Base-by-base conservation (phyloP, 1,284 basidiomycete genomes). In the Microbotryum lychnidis-dioicae region DNA sequence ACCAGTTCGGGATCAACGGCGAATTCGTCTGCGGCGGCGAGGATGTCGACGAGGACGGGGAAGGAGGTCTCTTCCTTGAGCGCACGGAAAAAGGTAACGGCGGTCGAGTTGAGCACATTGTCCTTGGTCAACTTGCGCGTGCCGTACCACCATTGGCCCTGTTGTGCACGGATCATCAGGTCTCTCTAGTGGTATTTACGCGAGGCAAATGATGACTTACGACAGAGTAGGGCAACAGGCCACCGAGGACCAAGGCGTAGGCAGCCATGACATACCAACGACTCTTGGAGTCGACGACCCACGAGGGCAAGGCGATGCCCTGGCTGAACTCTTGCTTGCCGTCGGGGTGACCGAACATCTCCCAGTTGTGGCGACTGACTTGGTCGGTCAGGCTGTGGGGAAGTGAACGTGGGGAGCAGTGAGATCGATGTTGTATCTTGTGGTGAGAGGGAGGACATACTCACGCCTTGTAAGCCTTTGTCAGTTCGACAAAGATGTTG, bases 91-190 rank as follows among this genome's bases (percentile, higher is more conserved):
- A 93, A 96, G 2, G 81, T 79, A 54, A 91, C 86, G 1, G 94
- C 94, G 0, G 91, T 91, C 50, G 79, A 80, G 54, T 87, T 85
- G 67, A 91, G 80, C 57, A 97, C 82, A 50, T 91, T 91, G 71
- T 98, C 96, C 75, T 97, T 96, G 33, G 96, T 98, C 74, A 84
- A 86, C 66, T 85, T 82, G 59, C 89, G 82, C 69, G 87, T 90
- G 20, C 91, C 90, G 74, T 97, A 98, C 96, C 96, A 99, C 96
- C 96, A 99, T 58, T 85, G 83, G 23, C 90, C 89, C 84, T 87
- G 67, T 31, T 87, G 21, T 47, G 42, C 21, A 58, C n/a, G 33
- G 3, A 61, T 16, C 18, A 6, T 21, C 2, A 27, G 44, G 6
- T 21, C 1, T 16, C 37, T 33, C 42, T 18, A 20, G 20, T 14